Evolutionary conservation across 192 early-diverging fungal genomes (phyloP), one percentile per base, ranked within the genome.

Genomic region (Umbelopsis sp.): DNA sequence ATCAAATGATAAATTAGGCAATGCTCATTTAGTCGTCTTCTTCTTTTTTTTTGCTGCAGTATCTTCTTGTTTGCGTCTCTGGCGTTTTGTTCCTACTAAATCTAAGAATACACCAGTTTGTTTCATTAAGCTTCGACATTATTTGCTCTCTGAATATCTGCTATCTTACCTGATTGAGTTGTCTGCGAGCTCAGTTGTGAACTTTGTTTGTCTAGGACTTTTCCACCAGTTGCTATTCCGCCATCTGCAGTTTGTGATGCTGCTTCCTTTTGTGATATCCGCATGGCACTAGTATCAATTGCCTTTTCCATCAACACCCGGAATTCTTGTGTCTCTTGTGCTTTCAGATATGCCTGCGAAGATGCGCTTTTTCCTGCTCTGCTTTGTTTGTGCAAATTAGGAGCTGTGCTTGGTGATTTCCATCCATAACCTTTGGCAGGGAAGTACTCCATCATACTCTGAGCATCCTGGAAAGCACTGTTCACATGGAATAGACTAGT

Each of bases 361-460:
- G 51, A 52, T 25, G 21, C 51, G 21, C 27, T 25, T 61, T 61
- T 61, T 1, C 55, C 55, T 5, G 25, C 27, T 37, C 33, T 61
- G 21, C 27, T 30, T 35, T 61, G 55, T 18, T 61, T 61, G 1
- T 61, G 55, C 27, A 12, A 12, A 25, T 61, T 61, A 12, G 23
- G 7, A 12, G 25, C 2, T 33, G 67, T 70, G 11, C 37, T 51
- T 37, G 37, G 30, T 0, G 73, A 70, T 48, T 84, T 84, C 85
- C 87, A 88, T 11, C 75, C 78, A 61, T 88, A 88, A 37, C 87
- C 87, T 20, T 81, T 85, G 37, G 85, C 81, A 0, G 85, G 87
- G 64, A 87, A 79, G 51, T 87, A 88, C 22, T 86, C 84, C 46
- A 84, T 81, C 71, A 81, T 76, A 30, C 75, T 67, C 22, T 84